Base-by-base conservation (phyloP, 2,329 filamentous ascomycete species). In the Paracoccidioides brasiliensis region DNA sequence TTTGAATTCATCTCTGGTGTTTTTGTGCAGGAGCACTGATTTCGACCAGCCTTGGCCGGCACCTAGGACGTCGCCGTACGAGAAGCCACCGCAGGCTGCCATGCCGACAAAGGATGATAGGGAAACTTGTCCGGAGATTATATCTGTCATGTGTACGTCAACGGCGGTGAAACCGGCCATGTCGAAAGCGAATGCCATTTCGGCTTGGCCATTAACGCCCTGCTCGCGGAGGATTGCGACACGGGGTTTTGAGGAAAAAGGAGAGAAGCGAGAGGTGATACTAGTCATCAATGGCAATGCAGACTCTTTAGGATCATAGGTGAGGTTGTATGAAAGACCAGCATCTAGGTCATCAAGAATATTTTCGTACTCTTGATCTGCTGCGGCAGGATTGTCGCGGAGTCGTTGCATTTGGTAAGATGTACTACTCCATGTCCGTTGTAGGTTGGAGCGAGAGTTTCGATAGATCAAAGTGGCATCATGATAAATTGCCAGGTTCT, bases 41-140 rank as follows among this genome's bases (percentile, higher is more conserved):
- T 94, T 90, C 4, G 93, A 89, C 93, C 93, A 98, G 45, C 93
- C 93, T 65, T 91, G 86, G 54, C 93, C 93, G n/a, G 93, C 93
- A 57, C 91, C 93, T 0, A 97, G 80, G 41, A 91, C 87, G 63
- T 91, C 87, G 63, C 90, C 90, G 68, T 95, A 97, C 14, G 88
- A 95, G 80, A 98, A 97, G 52, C 93, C 93, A 67, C 93, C 93
- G 61, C 90, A 95, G n/a, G 90, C 90, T 40, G 91, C 93, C 49
- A 97, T 79, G 62, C 93, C 93, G 37, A 84, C 83, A 69, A 96
- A 96, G 60, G 84, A 84, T 43, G 84, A 79, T 7, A 98, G 82
- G 0, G 88, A 90, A 59, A 88, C 83, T 14, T 87, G 85, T 9
- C 82, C 83, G 30, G 88, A 83, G 55, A 97, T 84, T 51, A 86